Base-by-base conservation (phyloP, 768 basidiomycete species). In the Kwoniella pini region DNA sequence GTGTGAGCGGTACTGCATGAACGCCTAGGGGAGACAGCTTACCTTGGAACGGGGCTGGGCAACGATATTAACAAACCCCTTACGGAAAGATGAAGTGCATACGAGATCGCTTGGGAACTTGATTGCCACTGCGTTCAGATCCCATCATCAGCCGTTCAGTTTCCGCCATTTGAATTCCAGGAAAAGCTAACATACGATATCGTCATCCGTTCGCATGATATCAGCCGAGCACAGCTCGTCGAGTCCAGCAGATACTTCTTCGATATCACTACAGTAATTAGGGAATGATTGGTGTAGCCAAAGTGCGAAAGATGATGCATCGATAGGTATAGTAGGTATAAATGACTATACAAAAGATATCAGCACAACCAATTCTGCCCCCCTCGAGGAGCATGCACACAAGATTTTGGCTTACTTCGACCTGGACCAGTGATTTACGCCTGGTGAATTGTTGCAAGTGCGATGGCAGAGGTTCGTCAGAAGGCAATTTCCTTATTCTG, bases 211-310 rank as follows among this genome's bases (percentile, higher is more conserved):
- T 44, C 70, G 57, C 72, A 79, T 69, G n/a, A 72, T 42, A 51
- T 80, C 79, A 1, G 77, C 76, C 11, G 54, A 36, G 43, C 75
- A 75, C 0, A 79, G 59, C 4, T 72, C 63, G 13, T 80, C 77
- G 6, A 64, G 21, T 1, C 65, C 67, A 0, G 54, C 52, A 4
- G 64, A 57, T 3, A 69, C 65, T 54, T 97, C 83, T 6, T 92
- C 89, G 3, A 92, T 77, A 36, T 87, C 85, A 40, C 83, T 80
- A 71, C 90, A 93, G 71, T 90, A 98, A 57, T 88, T 87, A 0
- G 87, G 83, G 67, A 94, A 91, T 72, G 96, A 98, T 77, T 98
- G 93, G 67, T 99, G 96, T 9, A 94, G 82, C 74, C 97, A 99
- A 6, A 95, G 78, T 2, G 88, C 87, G 63, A 93, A 88, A 1